Conservation (phyloP, 2,329 filamentous ascomycete species). For the Rhynchosporium graminicola region DNA sequence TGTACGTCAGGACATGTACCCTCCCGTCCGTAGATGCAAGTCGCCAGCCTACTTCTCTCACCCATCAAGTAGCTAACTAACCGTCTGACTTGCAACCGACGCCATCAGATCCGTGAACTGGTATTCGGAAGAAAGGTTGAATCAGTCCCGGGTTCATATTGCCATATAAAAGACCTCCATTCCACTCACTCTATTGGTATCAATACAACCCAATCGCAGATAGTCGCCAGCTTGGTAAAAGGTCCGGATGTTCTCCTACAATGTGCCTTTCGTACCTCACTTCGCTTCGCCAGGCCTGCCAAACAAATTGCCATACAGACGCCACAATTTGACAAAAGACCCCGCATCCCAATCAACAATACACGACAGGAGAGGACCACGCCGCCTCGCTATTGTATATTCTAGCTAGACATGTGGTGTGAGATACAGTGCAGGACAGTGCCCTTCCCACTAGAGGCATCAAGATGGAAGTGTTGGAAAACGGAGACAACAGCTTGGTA, state of each 20-base stretch:
- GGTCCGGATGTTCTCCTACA: neutral
- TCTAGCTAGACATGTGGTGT: neutral
- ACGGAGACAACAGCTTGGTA: no score
- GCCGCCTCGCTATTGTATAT: neutral
- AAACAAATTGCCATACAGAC: neutral
- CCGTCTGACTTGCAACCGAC: neutral
- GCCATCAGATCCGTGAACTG: neutral
- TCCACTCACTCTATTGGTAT: neutral
- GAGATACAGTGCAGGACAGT: neutral
- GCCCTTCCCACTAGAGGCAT: no score
- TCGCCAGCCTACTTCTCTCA: neutral
- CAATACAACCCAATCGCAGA: neutral
- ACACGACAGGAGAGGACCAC: neutral
- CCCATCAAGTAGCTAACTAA: neutral
- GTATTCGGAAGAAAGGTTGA: neutral
- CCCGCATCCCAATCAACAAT: neutral
- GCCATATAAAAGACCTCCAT: neutral
- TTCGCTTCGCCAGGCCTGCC: neutral
- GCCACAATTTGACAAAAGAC: neutral
- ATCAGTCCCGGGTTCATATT: neutral
- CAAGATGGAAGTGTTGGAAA: no score
- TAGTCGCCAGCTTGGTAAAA: neutral
- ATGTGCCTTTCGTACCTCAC: neutral
- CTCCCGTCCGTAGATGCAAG: no score
- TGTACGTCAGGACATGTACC: conserved; percentile 10